Evolutionary conservation across 306 rosid genomes (phyloP).

Genomic region (Sphenostylis stenocarpa): DNA sequence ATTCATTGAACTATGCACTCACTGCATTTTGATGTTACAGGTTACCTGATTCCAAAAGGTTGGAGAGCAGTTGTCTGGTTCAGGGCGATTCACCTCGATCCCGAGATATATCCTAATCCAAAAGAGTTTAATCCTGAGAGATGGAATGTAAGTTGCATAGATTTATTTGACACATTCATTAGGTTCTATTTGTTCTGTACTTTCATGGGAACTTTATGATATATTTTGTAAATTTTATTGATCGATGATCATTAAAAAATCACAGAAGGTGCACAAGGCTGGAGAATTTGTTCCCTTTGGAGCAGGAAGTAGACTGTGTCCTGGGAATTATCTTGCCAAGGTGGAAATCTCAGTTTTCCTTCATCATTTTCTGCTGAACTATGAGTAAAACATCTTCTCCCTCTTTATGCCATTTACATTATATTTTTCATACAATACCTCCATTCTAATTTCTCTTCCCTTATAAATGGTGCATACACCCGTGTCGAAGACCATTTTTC

Average conservation of each 20-base stretch:
- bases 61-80: slow-evolving; percentile 91
- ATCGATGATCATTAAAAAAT: neutral
- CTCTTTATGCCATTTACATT: too few species aligned
- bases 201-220: neutral
- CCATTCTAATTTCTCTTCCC: too few species aligned
- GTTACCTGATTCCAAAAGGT: slow-evolving; percentile 77
- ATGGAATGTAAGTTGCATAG: slow-evolving; percentile 65
- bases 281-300: slow-evolving; percentile 91
- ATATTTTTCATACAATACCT: too few species aligned
- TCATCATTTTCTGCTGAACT: slow-evolving; percentile 68
- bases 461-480: too few species aligned
- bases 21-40: slow-evolving; percentile 44
- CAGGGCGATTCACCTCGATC: slow-evolving; percentile 74
- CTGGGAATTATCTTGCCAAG: slow-evolving; percentile 58
- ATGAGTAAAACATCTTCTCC: slow-evolving; percentile 44
- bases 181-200: neutral
- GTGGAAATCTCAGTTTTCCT: slow-evolving; percentile 80
- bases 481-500: too few species aligned
- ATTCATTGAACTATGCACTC: too few species aligned
- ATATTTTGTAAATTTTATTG: neutral
- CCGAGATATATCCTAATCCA: slow-evolving; percentile 76
- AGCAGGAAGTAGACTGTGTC: slow-evolving; percentile 78
- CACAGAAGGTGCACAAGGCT: slow-evolving; percentile 57
- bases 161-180: neutral
- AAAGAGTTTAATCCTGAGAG: slow-evolving; percentile 74